A percentile compares a stretch with the other conserved stretches of the same genome.
phyloP scores from a whole-genome alignment of 164 flowering plant species.

The Nymphaea thermarum region DNA sequence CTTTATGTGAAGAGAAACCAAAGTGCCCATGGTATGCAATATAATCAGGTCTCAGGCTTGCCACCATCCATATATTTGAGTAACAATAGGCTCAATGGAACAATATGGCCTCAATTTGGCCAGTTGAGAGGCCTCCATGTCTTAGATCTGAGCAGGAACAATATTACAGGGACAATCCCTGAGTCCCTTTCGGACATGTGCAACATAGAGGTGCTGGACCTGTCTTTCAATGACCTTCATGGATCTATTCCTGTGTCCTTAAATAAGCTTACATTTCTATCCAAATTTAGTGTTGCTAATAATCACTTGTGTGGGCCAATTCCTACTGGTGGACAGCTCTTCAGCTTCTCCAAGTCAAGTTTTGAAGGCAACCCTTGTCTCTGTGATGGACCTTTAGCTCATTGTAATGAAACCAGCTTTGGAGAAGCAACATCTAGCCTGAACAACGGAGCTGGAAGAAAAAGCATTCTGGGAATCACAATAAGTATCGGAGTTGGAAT shows the following conservation, averaged over 20 bases:
- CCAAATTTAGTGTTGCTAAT: constrained; percentile 70
- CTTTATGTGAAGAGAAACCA: constrained; percentile 52
- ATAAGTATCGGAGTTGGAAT: constrained; percentile 31
- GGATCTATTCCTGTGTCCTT: constrained; percentile 60
- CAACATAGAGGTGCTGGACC: constrained; percentile 62
- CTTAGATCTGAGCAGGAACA: constrained; percentile 65
- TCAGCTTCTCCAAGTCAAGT: constrained; percentile 62
- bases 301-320: constrained; percentile 56
- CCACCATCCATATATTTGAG: constrained; percentile 61
- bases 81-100: constrained; percentile 49
- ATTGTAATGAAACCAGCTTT: constrained; percentile 11
- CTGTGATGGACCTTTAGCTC: constrained; percentile 23
- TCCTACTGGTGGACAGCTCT: constrained; percentile 67
- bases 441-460: constrained; percentile 21
- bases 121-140: constrained; percentile 52
- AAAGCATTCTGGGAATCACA: constrained; percentile 22
- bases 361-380: constrained; percentile 72
- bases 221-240: constrained; percentile 46
- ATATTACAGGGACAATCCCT: constrained; percentile 59
- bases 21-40: constrained; percentile 55
- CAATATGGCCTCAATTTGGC: constrained; percentile 63
- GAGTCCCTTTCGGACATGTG: constrained; percentile 43
- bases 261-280: constrained; percentile 54
- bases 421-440: constrained; percentile 10
- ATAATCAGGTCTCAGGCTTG: constrained; percentile 64